Evolutionary conservation across 495 filamentous ascomycete species (phyloP).

Genomic region (Neurospora sp.): DNA sequence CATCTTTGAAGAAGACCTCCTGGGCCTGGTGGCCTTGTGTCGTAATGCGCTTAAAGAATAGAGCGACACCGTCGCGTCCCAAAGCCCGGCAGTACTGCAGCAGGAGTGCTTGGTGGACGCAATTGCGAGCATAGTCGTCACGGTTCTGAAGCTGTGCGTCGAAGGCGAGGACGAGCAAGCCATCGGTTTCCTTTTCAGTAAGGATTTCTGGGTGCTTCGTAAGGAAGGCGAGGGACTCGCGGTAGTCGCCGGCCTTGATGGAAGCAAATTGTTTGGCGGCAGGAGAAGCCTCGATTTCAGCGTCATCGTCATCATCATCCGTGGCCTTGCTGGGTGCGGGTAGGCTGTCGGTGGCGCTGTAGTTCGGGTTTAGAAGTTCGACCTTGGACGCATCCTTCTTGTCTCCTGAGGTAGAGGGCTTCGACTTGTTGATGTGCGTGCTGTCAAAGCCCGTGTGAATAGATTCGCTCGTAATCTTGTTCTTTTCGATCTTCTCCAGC

Average conservation of each 20-base stretch:
- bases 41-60: conserved; percentile 97
- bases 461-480: conserved; percentile 88
- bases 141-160: conserved; percentile 68
- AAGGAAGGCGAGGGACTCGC: conserved; percentile 63
- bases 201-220: conserved; percentile 63
- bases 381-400: conserved; percentile 42
- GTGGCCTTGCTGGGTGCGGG: conserved; percentile 10
- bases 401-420: conserved; percentile 28
- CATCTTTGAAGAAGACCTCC: conserved; percentile 85
- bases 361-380: conserved; percentile 74
- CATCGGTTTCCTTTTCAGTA: conserved; percentile 82
- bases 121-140: conserved; percentile 70
- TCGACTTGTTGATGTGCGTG: conserved; percentile 60
- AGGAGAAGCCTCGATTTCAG: conserved; percentile 60
- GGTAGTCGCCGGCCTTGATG: conserved; percentile 69
- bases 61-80: conserved; percentile 73
- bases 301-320: conserved; percentile 55
- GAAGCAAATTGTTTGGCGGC: conserved; percentile 69
- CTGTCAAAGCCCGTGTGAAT: conserved; percentile 89
- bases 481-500: conserved; percentile 75
- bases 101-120: conserved; percentile 86
- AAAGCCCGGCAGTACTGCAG: conserved; percentile 90
- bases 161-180: conserved; percentile 81
- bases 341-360: conserved; percentile 14
- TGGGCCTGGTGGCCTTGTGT: conserved; percentile 86